Base-by-base conservation (phyloP, 805 yeast species). In the Candida endomychidarum region DNA sequence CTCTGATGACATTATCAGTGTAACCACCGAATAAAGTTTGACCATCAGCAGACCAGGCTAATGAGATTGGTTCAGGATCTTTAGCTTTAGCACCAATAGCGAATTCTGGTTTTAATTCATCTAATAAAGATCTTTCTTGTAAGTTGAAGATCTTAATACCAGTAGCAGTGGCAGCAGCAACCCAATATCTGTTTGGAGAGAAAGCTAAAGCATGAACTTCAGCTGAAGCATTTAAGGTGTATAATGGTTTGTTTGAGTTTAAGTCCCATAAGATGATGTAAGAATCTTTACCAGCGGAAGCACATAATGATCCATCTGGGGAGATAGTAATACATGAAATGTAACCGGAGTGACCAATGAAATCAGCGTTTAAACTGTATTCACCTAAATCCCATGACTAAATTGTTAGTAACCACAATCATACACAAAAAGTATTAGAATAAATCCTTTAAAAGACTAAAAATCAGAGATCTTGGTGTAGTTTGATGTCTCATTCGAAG, bases 141-240 rank as follows among this genome's bases (percentile, higher is more conserved):
- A 93, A 83, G 84, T 90, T 87, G 87, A 82, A 93, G 81, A 93
- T 83, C 86, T 90, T 91, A 81, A 93, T 88, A 67, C 96, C 93
- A 57, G 96, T 77, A 56, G 96, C 77, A 62, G 99, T 93, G 67
- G 99, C 98, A 77, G 98, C 99, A 71, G 96, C 91, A 74, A 93
- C 86, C 99, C 99, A 93, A 95, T 87, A 93, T 85, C 99, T 90
- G 95, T 87, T 87, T 78, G 99, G 99, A 72, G 98, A 91, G 96
- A 93, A 93, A 62, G 97, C 96, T 70, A 93, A 81, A 70, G 97
- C 95, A 75, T 87, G 87, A 61, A 93, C 89, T 81, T 91, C 98
- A 67, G 91, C 93, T 72, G 93, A 88, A 61, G 96, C 91, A 63
- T 80, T 77, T 72, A 93, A 81, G 65, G 96, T 83, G 95, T 89